A percentile compares a stretch with the other conserved stretches of the same genome.
Evolutionary conservation across 257 asterid species (phyloP).

Genomic region (Ajuga chamaepitys): DNA sequence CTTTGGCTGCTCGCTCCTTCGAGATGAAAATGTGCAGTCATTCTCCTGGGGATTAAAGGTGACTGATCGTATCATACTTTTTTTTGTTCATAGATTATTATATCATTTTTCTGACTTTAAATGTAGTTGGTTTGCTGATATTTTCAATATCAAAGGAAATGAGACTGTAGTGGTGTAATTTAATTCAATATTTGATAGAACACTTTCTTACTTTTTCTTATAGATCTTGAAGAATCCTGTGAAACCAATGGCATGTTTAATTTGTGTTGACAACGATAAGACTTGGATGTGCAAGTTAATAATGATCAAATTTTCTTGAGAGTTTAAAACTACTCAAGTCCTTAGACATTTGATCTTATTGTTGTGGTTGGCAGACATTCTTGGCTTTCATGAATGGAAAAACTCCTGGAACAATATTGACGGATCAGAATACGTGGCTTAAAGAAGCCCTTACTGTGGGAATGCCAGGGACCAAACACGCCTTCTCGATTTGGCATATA

Average conservation of each 20-base stretch:
- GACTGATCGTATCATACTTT: neutral
- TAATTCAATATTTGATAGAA: neutral
- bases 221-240: constrained; percentile 4
- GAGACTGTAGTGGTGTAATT: neutral
- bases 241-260: neutral
- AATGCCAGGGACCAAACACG: constrained; percentile 52
- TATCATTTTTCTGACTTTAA: neutral
- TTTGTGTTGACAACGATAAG: neutral
- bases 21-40: constrained; percentile 55
- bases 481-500: constrained; percentile 54
- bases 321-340: neutral
- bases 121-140: neutral
- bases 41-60: constrained; percentile 66
- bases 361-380: constrained; percentile 33
- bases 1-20: constrained; percentile 54
- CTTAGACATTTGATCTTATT: neutral
- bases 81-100: neutral
- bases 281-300: neutral
- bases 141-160: neutral
- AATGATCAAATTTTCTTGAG: neutral
- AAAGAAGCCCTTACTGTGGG: constrained; percentile 46
- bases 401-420: constrained; percentile 45
- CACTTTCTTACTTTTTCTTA: neutral
- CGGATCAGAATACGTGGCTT: constrained; percentile 57
- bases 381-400: constrained; percentile 49